Base-by-base conservation (phyloP, 2,329 filamentous ascomycete species). In the Blumeria hordei region DNA sequence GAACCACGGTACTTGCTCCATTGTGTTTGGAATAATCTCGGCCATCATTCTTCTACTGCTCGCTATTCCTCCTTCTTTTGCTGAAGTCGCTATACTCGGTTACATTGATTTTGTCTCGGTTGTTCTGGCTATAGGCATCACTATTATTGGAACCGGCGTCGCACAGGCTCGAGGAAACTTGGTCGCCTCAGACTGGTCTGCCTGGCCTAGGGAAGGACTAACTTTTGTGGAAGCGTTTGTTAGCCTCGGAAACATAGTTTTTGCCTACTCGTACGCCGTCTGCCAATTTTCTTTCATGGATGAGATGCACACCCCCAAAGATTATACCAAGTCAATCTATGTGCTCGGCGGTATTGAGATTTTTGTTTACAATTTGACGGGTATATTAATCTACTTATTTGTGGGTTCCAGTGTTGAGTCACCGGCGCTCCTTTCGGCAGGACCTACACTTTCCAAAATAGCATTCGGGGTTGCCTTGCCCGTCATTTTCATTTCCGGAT, bases 401-500 rank as follows among this genome's bases (percentile, higher is more conserved):
- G 74, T 72, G 3, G 78, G 79, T 9, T 65, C 67, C 6, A 64
- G 69, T 3, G 77, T 83, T 4, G 65, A 68, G 11, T 76, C 73
- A 3, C 79, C 79, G 0, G 78, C 79, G 0, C 69, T 83, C 3
- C 72, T 75, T 9, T 75, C 74, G 2, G 72, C 76, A 4, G 69
- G 71, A 4, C 66, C 67, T 0, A 57, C 72, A 0, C 64, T 80
- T 11, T 69, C 71, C 6, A 79, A 79, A 57, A 66, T 81, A 6
- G 75, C 76, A 1, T 81, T 75, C 60, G 77, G 75, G 14, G 66
- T 81, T 57, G 78, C 77, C 0, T 67, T 76, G 0, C 77, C 77
- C 0, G 80, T 76, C 2, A 81, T 81, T 58, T 67, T 81, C 55
- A 73, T 81, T 54, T 74, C 77, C 0, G 78, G 77, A 43, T 75